Percentiles rank a stretch among this genome's conserved stretches.
Evolutionary conservation across 2,329 filamentous ascomycete genomes (phyloP).

Genomic region (Fusarium brachygibbosum): DNA sequence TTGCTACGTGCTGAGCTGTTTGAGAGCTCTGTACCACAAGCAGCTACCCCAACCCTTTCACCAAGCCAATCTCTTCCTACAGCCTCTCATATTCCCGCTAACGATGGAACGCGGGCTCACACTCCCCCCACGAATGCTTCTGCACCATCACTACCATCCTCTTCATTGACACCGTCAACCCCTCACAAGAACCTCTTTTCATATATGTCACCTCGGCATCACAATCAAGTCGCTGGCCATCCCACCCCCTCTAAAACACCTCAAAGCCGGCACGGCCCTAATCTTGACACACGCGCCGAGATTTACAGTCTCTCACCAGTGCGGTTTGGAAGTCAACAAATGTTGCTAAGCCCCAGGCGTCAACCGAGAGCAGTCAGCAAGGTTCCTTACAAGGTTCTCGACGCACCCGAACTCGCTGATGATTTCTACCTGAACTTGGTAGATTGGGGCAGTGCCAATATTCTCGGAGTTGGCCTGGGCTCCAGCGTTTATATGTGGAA

Average conservation of each 20-base stretch:
- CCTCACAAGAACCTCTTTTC: constrained; percentile 98
- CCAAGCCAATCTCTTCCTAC: constrained; percentile 67
- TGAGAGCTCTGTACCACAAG: constrained; percentile 88
- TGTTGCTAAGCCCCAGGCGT: constrained; percentile 90
- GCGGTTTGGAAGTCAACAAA: constrained; percentile 90
- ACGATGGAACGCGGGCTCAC: constrained; percentile 79
- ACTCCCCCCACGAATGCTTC: constrained; percentile 81
- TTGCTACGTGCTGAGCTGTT: constrained; percentile 93
- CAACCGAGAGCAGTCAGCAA: constrained; percentile 93
- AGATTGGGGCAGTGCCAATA: constrained; percentile 96
- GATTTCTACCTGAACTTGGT: constrained; percentile 98
- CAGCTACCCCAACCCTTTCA: constrained; percentile 73
- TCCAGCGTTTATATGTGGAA: constrained; percentile 99
- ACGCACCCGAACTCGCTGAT: constrained; percentile 94
- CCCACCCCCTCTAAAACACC: constrained; percentile 91
- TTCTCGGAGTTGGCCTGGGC: constrained; percentile 91
- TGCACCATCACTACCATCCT: constrained; percentile 74
- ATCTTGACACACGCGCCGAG: constrained; percentile 89
- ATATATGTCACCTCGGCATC: constrained; percentile 83
- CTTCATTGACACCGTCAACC: constrained; percentile 88
- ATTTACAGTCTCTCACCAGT: constrained; percentile 97
- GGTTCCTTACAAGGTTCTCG: constrained; percentile 96
- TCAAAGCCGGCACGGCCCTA: constrained; percentile 87
- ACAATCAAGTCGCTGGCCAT: constrained; percentile 79
- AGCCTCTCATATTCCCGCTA: constrained; percentile 65